Base-by-base conservation (phyloP, 1,139 yeast species). In the Ogataea hybrid region DNA sequence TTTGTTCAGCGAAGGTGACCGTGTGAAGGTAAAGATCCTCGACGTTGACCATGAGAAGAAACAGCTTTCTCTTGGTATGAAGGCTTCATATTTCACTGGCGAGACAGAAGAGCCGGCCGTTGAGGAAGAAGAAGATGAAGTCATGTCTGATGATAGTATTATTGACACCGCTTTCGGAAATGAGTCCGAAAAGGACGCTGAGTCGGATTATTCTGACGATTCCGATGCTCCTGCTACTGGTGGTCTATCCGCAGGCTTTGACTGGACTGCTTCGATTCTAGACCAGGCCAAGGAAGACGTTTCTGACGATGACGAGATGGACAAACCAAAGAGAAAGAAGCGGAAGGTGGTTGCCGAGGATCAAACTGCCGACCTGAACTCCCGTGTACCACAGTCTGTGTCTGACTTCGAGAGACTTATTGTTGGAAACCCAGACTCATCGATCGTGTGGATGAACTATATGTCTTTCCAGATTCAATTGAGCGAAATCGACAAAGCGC, bases 401-500 rank as follows among this genome's bases (percentile, higher is more conserved):
- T 69, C 81, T 43, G 99, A 92, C 65, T 92, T 88, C 59, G 99
- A 92, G 66, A 79, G 98, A 57, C 69, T 92, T 51, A 73, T 92
- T 43, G 77, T 92, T 47, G 95, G 97, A 59, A 84, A 85, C 59
- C 97, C 98, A 43, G 85, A 88, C 68, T 87, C 96, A 3, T 90
- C 98, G 1, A 78, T 90, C 39, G 68, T 89, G 52, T 92, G 98
- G 98, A 90, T 92, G 88, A 88, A 90, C 66, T 92, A 86, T 66
- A 92, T 94, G 97, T 92, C 97, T 3, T 92, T 90, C 84, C 96
- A 89, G 67, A 74, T 92, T 52, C 96, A 90, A 64, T 73, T 92
- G 52, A 85, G 96, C 70, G 98, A 92, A 63, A 71, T 89, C 47
- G 97, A 90, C 42, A 88, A 85, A 66, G 97, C 97, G 10, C 80